phyloP scores from a whole-genome alignment of 257 asterid genomes.

The Solanum medicagineum region DNA sequence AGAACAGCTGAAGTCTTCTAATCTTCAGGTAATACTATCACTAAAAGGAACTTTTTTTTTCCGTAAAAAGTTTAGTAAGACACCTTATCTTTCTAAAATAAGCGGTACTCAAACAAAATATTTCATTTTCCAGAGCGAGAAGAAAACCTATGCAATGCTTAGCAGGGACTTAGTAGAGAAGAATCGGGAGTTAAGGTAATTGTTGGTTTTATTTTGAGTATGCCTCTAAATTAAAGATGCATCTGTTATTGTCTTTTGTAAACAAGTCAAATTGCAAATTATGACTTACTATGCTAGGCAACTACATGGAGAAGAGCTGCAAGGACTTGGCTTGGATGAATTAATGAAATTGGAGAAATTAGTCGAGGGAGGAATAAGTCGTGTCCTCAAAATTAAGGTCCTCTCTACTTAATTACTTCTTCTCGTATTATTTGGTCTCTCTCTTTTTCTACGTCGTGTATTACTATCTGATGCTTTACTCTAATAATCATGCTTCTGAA shows the following conservation, averaged over 20 bases:
- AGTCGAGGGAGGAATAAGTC: constrained; percentile 42
- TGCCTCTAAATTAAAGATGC: not conserved
- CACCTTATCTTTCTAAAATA: not conserved
- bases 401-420: not conserved
- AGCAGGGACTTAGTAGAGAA: constrained; percentile 29
- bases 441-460: not conserved
- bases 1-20: constrained; percentile 12
- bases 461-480: not conserved
- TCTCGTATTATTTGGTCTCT: not conserved
- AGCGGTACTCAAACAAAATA: not conserved
- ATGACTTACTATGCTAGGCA: constrained; percentile 20
- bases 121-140: constrained; percentile 11
- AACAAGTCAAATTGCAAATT: not conserved
- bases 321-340: constrained; percentile 51
- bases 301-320: constrained; percentile 65
- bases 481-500: not conserved
- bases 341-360: constrained; percentile 55
- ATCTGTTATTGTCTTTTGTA: not conserved
- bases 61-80: not conserved
- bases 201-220: not conserved
- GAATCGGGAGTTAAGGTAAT: constrained; percentile 51
- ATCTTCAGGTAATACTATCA: constrained; percentile 17
- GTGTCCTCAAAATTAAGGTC: constrained; percentile 48
- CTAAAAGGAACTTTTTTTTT: not conserved
- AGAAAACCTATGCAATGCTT: constrained; percentile 16